Evolutionary conservation across 2,329 filamentous ascomycete genomes (phyloP), one percentile per base, ranked within the genome.

Genomic region (Leptographium procerum): DNA sequence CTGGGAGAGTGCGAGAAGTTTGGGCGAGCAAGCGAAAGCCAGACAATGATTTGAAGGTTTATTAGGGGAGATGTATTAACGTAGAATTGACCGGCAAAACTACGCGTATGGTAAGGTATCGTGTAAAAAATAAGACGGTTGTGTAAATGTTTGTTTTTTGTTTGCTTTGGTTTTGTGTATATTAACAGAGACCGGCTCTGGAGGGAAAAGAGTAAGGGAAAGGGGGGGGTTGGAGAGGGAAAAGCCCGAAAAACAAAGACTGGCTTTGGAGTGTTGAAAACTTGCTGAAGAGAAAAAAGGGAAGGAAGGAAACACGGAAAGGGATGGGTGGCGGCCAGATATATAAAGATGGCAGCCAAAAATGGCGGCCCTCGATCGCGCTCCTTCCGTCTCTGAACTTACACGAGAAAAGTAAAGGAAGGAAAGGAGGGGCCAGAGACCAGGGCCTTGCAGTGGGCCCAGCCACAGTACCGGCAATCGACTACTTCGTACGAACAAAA

Each of bases 221-320:
- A 64, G 66, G 65, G 61, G 65, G 65, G 55, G 65, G n/a, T n/a
- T n/a, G 63, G 47, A 52, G 26, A 16, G 9, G 78, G 80, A 75
- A 55, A 69, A 67, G 68, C n/a, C 52, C 19, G 68, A 69, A 76
- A 78, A 81, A 77, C 72, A 77, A 75, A 72, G 71, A 76, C 73
- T 72, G 74, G 75, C 75, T 77, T 77, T 77, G 69, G 72, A 70
- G 66, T 68, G 74, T 78, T 78, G 72, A 77, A 68, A 75, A 76
- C 84, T 87, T 87, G 85, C 84, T 86, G 78, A 78, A 78, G 83
- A 82, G 67, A 67, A 67, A 19, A 43, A 19, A 43, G 16, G 16
- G 40, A 43, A 43, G 40, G 19, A 43, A 43, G 36, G 68, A 74
- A 73, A 28, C 40, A 57, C 36, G 52, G 31, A 68, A 70, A 66